Conservation (phyloP, 2,329 filamentous ascomycete genomes). For the Parafenestella ontariensis region DNA sequence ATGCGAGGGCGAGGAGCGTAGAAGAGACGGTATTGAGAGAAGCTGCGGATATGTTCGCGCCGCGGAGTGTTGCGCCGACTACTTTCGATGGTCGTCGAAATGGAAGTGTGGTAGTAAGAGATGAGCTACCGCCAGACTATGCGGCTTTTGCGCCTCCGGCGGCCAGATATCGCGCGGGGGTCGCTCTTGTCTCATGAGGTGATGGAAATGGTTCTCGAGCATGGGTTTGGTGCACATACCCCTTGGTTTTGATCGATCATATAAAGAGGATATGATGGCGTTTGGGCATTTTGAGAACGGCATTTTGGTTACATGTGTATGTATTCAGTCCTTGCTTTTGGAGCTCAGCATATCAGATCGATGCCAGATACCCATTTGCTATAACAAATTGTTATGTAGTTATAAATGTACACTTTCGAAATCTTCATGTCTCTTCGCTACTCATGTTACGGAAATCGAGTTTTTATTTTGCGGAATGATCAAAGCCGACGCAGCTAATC, state of each 20-base stretch:
- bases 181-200: slow-evolving; percentile 5
- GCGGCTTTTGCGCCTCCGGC: slow-evolving; percentile 23
- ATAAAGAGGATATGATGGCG: too few species aligned
- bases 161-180: slow-evolving; percentile 9
- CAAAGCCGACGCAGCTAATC: too few species aligned
- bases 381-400: not conserved
- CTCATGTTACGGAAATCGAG: not conserved
- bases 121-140: slow-evolving; percentile 42
- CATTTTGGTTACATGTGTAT: too few species aligned
- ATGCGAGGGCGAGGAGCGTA: slow-evolving; percentile 38
- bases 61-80: slow-evolving; percentile 46
- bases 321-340: not conserved
- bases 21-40: slow-evolving; percentile 34
- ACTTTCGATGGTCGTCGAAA: slow-evolving; percentile 11
- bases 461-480: too few species aligned
- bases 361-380: not conserved
- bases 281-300: too few species aligned
- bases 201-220: not conserved
- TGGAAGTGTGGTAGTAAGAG: slow-evolving; percentile 11
- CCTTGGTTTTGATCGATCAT: not conserved
- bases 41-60: slow-evolving; percentile 44
- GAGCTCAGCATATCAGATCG: not conserved
- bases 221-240: not conserved
- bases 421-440: not conserved
- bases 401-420: not conserved